Conservation (phyloP, 495 filamentous ascomycete genomes). For the Podospora pseudocomata region DNA sequence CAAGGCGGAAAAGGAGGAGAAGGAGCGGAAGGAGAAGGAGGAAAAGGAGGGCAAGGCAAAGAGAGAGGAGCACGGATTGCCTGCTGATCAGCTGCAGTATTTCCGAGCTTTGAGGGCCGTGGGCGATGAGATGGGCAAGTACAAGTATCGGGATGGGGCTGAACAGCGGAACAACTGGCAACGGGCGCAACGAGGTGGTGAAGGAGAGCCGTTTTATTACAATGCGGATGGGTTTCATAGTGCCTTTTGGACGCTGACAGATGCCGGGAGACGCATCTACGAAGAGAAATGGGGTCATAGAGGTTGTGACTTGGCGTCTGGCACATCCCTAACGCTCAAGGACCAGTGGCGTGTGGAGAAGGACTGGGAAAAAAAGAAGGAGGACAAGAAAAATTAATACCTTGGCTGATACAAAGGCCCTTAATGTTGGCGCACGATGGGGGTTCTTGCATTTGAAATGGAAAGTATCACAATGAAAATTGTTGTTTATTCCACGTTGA, state of each 20-base stretch:
- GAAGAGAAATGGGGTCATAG: constrained; percentile 54
- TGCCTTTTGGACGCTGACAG: constrained; percentile 46
- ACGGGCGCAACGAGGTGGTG: constrained; percentile 47
- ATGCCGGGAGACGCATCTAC: constrained; percentile 49
- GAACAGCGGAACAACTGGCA: constrained; percentile 53
- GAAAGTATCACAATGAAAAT: too few species aligned
- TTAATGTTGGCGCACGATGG: too few species aligned
- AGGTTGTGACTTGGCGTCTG: constrained; percentile 21
- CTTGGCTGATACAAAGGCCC: too few species aligned
- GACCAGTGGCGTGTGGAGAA: constrained; percentile 35
- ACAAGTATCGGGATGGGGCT: constrained; percentile 31
- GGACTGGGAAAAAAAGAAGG: constrained; percentile 17
- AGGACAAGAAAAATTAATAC: constrained; percentile 6
- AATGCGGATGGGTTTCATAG: constrained; percentile 52
- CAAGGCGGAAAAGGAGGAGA: constrained; percentile 23
- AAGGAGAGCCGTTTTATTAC: constrained; percentile 56
- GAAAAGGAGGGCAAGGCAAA: constrained; percentile 10
- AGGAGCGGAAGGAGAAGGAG: constrained; percentile 22
- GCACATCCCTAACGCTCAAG: constrained; percentile 29
- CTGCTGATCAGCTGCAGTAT: constrained; percentile 35
- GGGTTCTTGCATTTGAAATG: too few species aligned
- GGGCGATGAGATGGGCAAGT: constrained; percentile 34
- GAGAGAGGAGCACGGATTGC: constrained; percentile 21
- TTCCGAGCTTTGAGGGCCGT: constrained; percentile 30
- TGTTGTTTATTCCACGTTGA: too few species aligned